Evolutionary conservation across 2,329 filamentous ascomycete genomes (phyloP).

Genomic region (Colletotrichum graminicola): DNA sequence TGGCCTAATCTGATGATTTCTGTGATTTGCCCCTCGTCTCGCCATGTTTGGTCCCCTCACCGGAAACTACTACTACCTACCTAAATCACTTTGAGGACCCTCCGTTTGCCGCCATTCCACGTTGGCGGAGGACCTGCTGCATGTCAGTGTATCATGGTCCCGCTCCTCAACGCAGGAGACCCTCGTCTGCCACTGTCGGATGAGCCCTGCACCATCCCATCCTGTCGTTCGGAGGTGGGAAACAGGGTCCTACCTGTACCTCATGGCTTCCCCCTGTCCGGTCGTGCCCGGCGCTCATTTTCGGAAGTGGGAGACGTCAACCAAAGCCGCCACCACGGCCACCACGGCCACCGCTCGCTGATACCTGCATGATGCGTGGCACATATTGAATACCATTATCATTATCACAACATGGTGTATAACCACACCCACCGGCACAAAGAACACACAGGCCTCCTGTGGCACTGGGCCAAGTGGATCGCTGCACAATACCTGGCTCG

Average conservation of each 20-base stretch:
- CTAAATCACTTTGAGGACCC: slow-evolving; percentile 12
- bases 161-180: slow-evolving; percentile 6
- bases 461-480: slow-evolving; percentile 37
- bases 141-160: slow-evolving; percentile 37
- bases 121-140: slow-evolving; percentile 32
- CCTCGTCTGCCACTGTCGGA: slow-evolving; percentile 28
- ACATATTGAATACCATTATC: slow-evolving; percentile 13
- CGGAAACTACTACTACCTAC: slow-evolving; percentile 13
- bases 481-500: slow-evolving; percentile 11
- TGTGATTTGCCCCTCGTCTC: neutral
- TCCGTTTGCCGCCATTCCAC: slow-evolving; percentile 33
- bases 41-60: slow-evolving; percentile 20
- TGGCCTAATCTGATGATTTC: slow-evolving; percentile 2
- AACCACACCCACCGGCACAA: slow-evolving; percentile 14
- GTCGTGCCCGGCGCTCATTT: neutral
- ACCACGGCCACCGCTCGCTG: slow-evolving; percentile 8
- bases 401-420: slow-evolving; percentile 12
- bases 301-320: slow-evolving; percentile 11
- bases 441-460: slow-evolving; percentile 27
- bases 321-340: neutral
- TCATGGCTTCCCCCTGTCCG: slow-evolving; percentile 16
- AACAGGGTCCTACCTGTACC: slow-evolving; percentile 3
- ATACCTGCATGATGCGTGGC: slow-evolving; percentile 16
- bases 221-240: neutral
- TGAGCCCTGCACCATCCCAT: neutral